Evolutionary conservation across 2,329 filamentous ascomycete genomes (phyloP), one percentile per base, ranked within the genome.

Genomic region (Cyclaneusma minus): DNA sequence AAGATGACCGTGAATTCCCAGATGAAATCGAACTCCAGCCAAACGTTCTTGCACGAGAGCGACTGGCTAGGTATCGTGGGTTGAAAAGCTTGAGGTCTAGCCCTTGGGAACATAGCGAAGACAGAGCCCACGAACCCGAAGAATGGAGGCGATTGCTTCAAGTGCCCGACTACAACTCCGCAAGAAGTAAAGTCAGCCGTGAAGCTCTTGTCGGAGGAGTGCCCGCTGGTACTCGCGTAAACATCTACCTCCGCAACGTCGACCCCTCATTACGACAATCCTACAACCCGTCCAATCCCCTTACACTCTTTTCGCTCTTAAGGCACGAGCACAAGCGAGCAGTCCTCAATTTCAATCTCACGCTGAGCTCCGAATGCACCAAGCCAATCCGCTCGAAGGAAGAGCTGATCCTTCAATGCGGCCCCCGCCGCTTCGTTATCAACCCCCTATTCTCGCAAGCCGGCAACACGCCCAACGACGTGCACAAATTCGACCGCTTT

Each of bases 21-120:
- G 89, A 98, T 38, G 89, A 98, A 51, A 89, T 98, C 31, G 91
- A 98, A 51, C 60, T 98, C 28, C 82, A 81, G 38, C 89, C 91
- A 0, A 68, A 87, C 28, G 82, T 91, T 3, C 62, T 82, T 22
- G 89, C 89, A 1, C 62, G 82, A 27, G 89, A 98, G 53, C 68
- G 89, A 22, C 58, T 98, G 28, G 70, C 78, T 6, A 70, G 81
- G 32, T 98, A 94, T 54, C 67, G 89, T 44, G 89, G 89, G 21
- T 55, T 98, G 37, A 98, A 95, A 64, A 93, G 80, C 47, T 53
- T 95, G 33, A 74, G 82, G 38, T 81, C 80, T 8, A 93, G 83
- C 43, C 62, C 66, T 7, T 98, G 89, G 89, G 78, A 92, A 40
- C 80, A 76, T 16, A 75, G 80, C 22, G 87, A 92, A 52, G 89